Evolutionary conservation across 2,329 filamentous ascomycete species (phyloP).

Genomic region (Xylaria sp.): DNA sequence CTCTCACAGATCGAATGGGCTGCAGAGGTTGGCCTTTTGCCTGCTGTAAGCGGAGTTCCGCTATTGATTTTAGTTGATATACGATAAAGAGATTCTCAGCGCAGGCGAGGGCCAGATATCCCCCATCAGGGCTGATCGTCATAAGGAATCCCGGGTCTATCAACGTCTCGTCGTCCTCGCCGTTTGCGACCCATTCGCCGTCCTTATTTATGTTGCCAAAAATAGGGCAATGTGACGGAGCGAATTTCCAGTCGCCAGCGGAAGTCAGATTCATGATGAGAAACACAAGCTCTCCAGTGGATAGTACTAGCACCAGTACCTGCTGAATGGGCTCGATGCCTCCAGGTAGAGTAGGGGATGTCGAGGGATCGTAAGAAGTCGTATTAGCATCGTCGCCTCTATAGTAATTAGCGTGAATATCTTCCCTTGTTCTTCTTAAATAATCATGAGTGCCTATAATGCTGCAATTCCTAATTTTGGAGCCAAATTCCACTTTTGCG

Average conservation of each 20-base stretch:
- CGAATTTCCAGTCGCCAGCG: slow-evolving; percentile 66
- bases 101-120: slow-evolving; percentile 74
- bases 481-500: slow-evolving; percentile 81
- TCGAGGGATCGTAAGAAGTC: slow-evolving; percentile 46
- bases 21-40: slow-evolving; percentile 56
- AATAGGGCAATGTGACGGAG: slow-evolving; percentile 67
- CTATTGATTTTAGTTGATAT: slow-evolving; percentile 72
- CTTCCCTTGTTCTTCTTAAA: slow-evolving; percentile 47
- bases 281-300: slow-evolving; percentile 78
- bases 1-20: slow-evolving; percentile 64
- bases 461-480: slow-evolving; percentile 80
- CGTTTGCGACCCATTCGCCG: neutral
- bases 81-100: slow-evolving; percentile 76
- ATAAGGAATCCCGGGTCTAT: slow-evolving; percentile 72
- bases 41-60: slow-evolving; percentile 62
- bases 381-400: slow-evolving; percentile 53
- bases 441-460: slow-evolving; percentile 71
- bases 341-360: slow-evolving; percentile 28
- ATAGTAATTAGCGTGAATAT: slow-evolving; percentile 16
- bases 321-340: slow-evolving; percentile 70
- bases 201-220: slow-evolving; percentile 50
- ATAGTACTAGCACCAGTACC: slow-evolving; percentile 79
- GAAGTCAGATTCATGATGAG: slow-evolving; percentile 68
- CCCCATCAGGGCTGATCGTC: slow-evolving; percentile 80
- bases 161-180: slow-evolving; percentile 52